Conservation (phyloP, 257 asterid species). For the Przewalskia tangutica region DNA sequence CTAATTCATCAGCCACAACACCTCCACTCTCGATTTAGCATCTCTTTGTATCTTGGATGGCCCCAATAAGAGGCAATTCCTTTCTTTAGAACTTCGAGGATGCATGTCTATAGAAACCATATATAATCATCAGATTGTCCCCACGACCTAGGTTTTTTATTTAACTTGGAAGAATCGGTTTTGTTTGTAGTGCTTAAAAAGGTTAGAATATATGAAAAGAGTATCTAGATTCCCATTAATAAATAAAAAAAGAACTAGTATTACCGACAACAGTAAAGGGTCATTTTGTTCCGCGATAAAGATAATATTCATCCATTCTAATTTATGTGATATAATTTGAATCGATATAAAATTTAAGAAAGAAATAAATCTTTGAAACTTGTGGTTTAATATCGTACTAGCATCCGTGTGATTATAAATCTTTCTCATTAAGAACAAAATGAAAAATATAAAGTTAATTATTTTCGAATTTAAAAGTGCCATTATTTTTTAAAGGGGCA, state of each 20-base stretch:
- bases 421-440: not conserved
- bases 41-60: conserved; percentile 49
- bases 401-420: not conserved
- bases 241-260: too few species aligned
- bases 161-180: not conserved
- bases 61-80: conserved; percentile 45
- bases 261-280: not conserved
- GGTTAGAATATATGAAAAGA: not conserved
- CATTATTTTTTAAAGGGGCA: too few species aligned
- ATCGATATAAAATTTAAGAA: too few species aligned
- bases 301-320: not conserved
- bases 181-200: not conserved
- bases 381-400: not conserved
- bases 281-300: not conserved
- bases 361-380: not conserved
- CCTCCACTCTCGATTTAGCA: conserved; percentile 50
- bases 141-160: not conserved
- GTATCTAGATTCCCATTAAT: not conserved
- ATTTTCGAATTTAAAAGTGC: not conserved
- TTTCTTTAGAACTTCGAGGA: conserved; percentile 29
- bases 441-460: not conserved
- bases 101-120: not conserved
- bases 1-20: conserved; percentile 36
- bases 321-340: too few species aligned
- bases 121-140: not conserved